A percentile compares a stretch with the other conserved stretches of the same genome.
Conservation (phyloP, 352 stramenopile species). For the Globisporangium spinosum region DNA sequence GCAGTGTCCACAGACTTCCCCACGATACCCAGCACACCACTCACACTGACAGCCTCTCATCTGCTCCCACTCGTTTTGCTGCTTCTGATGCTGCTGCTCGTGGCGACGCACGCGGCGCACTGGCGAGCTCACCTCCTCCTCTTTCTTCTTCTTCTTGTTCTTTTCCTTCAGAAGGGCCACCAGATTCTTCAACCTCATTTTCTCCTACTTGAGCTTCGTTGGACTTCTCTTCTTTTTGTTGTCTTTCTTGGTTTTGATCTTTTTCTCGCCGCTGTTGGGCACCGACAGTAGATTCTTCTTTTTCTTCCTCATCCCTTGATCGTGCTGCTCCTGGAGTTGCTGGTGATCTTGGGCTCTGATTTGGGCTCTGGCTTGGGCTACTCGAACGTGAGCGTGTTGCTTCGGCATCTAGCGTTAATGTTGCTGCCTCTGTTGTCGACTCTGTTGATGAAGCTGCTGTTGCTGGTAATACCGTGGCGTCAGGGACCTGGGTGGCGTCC, state of each 20-base stretch:
- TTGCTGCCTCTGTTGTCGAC: neutral
- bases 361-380: neutral
- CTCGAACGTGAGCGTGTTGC: neutral
- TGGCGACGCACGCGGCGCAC: neutral
- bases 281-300: neutral
- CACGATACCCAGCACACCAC: too few relatives aligned
- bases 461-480: neutral
- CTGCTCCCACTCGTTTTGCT: neutral
- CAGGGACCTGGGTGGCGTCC: conserved; percentile 11
- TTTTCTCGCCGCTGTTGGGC: neutral
- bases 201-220: neutral
- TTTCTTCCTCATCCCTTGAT: neutral
- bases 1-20: too few relatives aligned
- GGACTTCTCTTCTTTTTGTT: neutral
- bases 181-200: neutral
- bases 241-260: neutral
- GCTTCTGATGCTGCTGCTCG: neutral
- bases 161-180: neutral
- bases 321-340: neutral
- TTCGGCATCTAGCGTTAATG: neutral
- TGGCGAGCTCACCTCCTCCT: neutral
- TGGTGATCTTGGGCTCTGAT: neutral
- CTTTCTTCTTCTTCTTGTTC: neutral
- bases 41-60: too few relatives aligned
- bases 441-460: neutral